Evolutionary conservation across 108 stramenopile genomes (phyloP), one percentile per base, ranked within the genome.

Genomic region (Tribonema minus): DNA sequence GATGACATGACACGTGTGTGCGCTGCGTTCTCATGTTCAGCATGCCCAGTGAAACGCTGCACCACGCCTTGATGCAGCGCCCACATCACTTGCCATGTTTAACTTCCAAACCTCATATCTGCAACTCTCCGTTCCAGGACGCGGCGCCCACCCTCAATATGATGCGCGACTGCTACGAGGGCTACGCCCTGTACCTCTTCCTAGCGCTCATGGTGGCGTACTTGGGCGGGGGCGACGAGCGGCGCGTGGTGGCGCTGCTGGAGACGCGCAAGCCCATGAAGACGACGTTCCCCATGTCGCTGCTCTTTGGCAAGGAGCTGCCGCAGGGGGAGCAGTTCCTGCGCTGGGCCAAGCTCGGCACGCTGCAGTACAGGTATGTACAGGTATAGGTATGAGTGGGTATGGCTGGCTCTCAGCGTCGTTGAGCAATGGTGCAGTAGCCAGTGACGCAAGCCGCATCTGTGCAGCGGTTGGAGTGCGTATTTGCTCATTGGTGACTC

Each of bases 141-240:
- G 71, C 30, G 2, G 82, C 76, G 0, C 67, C 39, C 35, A 82
- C 69, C 46, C 65, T 84, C 20, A 73, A 82, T 67, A 82, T 82
- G 81, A 29, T 82, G 20, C 79, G 85, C 23, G 85, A 85, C 80
- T 84, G 80, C 72, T 85, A 85, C 80, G 85, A 85, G 40, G 82
- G 82, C 15, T 85, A 85, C 71, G 83, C 78, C 33, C 83, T 85
- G 73, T 85, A 85, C 85, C 83, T 85, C 23, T 85, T 85, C 38
- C 40, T 85, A 61, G 82, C 85, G 7, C 83, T 85, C 15, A 37
- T 84, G 71, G 62, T 85, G 20, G 74, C 77, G 35, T 84, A 82
- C 80, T 68, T 85, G n/a, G 83, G 83, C 0, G 77, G 68, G 23
- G 85, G 82, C 1, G 83, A 85, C 36, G 83, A 85, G 62, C 58